Evolutionary conservation across 257 asterid species (phyloP).

Genomic region (Agastache rugosa): DNA sequence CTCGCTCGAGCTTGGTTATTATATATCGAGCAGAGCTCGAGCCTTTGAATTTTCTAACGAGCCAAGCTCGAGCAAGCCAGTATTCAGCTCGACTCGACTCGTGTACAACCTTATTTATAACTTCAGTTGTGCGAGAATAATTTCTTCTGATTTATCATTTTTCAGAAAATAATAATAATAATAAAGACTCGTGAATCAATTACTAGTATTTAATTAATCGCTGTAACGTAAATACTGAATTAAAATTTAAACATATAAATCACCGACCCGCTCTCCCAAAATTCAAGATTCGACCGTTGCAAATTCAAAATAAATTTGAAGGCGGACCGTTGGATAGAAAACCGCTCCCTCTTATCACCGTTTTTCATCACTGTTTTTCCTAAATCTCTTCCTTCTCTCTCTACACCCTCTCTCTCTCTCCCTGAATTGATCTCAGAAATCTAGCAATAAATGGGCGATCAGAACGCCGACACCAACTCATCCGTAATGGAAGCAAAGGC

Average conservation of each 20-base stretch:
- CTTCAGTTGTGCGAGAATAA: no score
- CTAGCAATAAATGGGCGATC: conserved; percentile 31
- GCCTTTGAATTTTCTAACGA: no score
- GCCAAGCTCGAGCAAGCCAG: no score
- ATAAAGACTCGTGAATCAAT: no score
- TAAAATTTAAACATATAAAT: not conserved
- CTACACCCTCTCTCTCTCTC: not conserved
- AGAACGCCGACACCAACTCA: not conserved
- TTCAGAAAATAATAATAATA: no score
- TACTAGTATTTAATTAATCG: no score
- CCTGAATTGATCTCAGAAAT: not conserved
- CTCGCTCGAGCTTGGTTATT: no score
- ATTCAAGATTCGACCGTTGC: conserved; percentile 44
- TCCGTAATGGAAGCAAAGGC: conserved; percentile 39
- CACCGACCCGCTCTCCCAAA: conserved; percentile 16
- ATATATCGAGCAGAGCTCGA: no score
- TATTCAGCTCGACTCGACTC: no score
- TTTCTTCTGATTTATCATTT: no score
- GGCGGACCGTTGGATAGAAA: conserved; percentile 32
- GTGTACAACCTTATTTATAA: no score
- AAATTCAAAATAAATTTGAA: conserved; percentile 27
- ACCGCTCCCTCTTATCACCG: conserved; percentile 38
- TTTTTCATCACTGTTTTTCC: conserved; percentile 12
- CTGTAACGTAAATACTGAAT: no score
- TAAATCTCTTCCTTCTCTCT: not conserved